Evolutionary conservation across 768 basidiomycete genomes (phyloP).

Genomic region (Hygrophorus russula): DNA sequence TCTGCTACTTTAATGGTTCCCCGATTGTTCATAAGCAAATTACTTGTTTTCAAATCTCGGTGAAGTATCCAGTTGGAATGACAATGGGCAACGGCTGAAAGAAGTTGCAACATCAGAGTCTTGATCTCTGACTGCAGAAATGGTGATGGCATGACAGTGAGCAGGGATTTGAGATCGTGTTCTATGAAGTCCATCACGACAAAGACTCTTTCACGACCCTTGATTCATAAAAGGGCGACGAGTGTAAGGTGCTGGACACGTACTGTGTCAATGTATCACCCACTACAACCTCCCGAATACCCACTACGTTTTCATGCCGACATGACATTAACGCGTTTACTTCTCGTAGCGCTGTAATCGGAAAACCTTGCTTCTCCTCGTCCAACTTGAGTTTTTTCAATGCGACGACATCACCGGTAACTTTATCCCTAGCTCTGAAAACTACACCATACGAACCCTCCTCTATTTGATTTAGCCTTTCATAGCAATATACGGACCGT

Average conservation of each 20-base stretch:
- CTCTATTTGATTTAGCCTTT: slow-evolving; percentile 93
- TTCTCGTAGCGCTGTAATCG: slow-evolving; percentile 92
- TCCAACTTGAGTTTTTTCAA: slow-evolving; percentile 97
- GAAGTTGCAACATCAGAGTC: slow-evolving; percentile 85
- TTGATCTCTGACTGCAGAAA: slow-evolving; percentile 98
- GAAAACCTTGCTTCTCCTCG: slow-evolving; percentile 97
- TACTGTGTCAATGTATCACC: slow-evolving; percentile 98
- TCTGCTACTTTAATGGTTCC: slow-evolving; percentile 98
- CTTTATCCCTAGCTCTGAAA: slow-evolving; percentile 90
- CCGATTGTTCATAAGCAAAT: slow-evolving; percentile 97
- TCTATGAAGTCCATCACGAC: slow-evolving; percentile 99
- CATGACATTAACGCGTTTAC: slow-evolving; percentile 95
- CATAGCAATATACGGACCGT: slow-evolving; percentile 89
- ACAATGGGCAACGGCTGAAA: slow-evolving; percentile 89
- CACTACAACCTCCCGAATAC: slow-evolving; percentile 95
- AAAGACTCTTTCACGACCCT: slow-evolving; percentile 63
- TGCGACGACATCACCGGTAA: slow-evolving; percentile 92
- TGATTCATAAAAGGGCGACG: slow-evolving; percentile 12
- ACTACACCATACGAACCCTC: slow-evolving; percentile 98
- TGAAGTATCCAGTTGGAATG: slow-evolving; percentile 98
- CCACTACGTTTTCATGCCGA: slow-evolving; percentile 91
- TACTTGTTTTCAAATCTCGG: slow-evolving; percentile 94
- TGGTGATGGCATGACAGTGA: slow-evolving; percentile 90
- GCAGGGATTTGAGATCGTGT: slow-evolving; percentile 94
- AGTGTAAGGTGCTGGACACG: slow-evolving; percentile 29